Evolutionary conservation across 352 stramenopile species (phyloP).

Genomic region (Pythium dissimile): DNA sequence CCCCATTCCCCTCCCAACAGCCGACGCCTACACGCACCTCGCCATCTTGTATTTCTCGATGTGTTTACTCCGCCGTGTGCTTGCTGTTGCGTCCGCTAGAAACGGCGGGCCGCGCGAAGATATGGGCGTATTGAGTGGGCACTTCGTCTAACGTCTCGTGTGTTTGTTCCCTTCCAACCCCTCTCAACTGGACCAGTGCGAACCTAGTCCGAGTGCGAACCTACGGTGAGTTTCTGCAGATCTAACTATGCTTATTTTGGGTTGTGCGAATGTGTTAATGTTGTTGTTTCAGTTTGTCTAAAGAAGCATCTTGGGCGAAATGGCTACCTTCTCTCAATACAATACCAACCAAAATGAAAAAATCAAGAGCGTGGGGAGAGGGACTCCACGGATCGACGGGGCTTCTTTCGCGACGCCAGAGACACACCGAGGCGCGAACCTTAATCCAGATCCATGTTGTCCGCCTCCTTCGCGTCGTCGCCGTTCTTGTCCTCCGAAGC

Average conservation of each 20-base stretch:
- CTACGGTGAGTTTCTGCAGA: too few relatives aligned
- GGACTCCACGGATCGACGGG: background rate
- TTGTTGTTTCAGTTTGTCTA: background rate
- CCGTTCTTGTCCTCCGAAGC: slow-evolving; percentile 37
- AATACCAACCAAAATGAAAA: slow-evolving; percentile 24
- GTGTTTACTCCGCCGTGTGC: background rate
- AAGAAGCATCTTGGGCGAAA: background rate
- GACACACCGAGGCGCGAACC: background rate
- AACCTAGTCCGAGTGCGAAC: too few relatives aligned
- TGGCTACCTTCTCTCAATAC: slow-evolving; percentile 21
- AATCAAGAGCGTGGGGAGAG: background rate
- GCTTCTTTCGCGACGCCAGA: background rate
- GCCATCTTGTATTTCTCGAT: slow-evolving; percentile 19
- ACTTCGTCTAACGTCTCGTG: too few relatives aligned
- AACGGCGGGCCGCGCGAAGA: too few relatives aligned
- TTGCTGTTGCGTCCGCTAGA: too few relatives aligned
- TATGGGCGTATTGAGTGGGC: too few relatives aligned
- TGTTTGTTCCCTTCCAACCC: too few relatives aligned
- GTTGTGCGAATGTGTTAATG: background rate
- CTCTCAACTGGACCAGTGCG: too few relatives aligned
- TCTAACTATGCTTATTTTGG: background rate
- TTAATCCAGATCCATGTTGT: slow-evolving; percentile 90
- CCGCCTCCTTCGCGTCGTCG: slow-evolving; percentile 40
- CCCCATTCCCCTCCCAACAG: too few relatives aligned
- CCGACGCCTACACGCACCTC: slow-evolving; percentile 18